These are phyloP conservation scores for Solanum hybrid DNA, from an alignment of 305 asterid genomes.

Conservation along the genomic window DNA sequence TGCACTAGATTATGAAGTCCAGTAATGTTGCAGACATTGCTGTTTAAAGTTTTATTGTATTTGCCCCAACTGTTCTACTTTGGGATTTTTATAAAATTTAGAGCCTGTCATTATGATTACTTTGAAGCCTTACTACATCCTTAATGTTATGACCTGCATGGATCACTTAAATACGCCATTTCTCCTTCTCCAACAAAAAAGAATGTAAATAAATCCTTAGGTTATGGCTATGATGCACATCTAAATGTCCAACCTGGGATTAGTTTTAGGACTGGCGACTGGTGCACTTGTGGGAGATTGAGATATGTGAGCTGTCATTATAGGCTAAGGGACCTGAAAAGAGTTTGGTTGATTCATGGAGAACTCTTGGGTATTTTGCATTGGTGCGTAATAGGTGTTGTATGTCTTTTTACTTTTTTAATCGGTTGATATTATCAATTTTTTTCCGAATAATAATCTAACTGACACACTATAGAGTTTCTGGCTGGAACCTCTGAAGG, in stretches of 20 bases:
- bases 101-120: not conserved
- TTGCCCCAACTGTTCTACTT: not conserved
- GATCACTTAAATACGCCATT: not conserved
- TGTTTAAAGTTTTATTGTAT: not conserved
- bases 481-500: not conserved
- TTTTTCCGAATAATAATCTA: not conserved
- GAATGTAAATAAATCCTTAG: not conserved
- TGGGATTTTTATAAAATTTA: not conserved
- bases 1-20: not conserved
- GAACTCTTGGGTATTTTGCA: not conserved
- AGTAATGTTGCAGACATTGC: not conserved
- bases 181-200: not conserved
- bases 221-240: not conserved
- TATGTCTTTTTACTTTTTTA: not conserved
- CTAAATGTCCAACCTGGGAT: not conserved
- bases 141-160: not conserved
- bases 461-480: not conserved
- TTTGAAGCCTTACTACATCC: not conserved
- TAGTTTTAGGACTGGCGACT: not conserved
- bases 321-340: not conserved
- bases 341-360: slow-evolving; percentile 3
- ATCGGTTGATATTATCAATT: not conserved
- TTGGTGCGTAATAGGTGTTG: not conserved
- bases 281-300: not conserved
- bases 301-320: not conserved